A percentile compares a stretch with the other conserved stretches of the same genome.
Conservation (phyloP, 331 rosid species). For the Phaseolus coccineus region DNA sequence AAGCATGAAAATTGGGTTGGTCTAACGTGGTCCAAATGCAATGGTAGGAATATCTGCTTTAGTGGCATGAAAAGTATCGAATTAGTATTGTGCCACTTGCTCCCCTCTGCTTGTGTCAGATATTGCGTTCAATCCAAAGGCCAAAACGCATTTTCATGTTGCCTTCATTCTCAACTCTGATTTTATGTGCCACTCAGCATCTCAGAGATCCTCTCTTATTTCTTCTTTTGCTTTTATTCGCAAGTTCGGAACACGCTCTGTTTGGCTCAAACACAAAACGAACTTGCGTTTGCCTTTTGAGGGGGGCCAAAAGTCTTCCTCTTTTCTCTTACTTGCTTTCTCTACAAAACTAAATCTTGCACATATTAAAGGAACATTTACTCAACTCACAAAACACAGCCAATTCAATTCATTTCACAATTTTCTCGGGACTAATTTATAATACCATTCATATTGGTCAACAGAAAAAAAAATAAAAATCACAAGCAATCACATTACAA, state of each 20-base stretch:
- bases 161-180: conserved; percentile 25
- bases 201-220: conserved; percentile 34
- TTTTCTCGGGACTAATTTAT: too few species aligned
- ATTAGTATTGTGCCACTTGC: conserved; percentile 43
- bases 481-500: too few species aligned
- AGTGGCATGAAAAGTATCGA: conserved; percentile 31
- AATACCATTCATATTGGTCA: too few species aligned
- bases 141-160: conserved; percentile 44
- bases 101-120: conserved; percentile 44
- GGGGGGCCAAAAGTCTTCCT: conserved; percentile 25
- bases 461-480: too few species aligned
- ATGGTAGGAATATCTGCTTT: conserved; percentile 15
- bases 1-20: background rate
- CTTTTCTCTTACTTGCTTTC: conserved; percentile 15
- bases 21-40: conserved; percentile 39
- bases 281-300: conserved; percentile 26
- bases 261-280: conserved; percentile 6
- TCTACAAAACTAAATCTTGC: too few species aligned
- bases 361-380: too few species aligned
- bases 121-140: conserved; percentile 35
- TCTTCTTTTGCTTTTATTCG: conserved; percentile 33
- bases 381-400: too few species aligned
- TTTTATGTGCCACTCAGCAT: conserved; percentile 46
- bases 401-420: too few species aligned
- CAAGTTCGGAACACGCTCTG: conserved; percentile 37